Base-by-base conservation (phyloP, 2,329 filamentous ascomycete genomes). In the Cytospora leucostoma region DNA sequence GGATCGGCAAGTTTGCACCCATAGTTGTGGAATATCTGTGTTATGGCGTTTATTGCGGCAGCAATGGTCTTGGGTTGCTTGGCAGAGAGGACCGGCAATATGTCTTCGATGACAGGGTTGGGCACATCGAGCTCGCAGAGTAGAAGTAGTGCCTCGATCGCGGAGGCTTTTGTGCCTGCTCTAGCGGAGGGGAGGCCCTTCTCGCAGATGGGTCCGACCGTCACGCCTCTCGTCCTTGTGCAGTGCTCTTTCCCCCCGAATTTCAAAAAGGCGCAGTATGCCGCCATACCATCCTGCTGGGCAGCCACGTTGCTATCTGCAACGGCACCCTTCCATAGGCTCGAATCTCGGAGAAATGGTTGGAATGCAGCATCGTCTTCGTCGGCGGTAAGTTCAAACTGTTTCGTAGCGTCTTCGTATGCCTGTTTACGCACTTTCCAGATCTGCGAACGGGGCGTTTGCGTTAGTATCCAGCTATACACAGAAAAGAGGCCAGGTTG, bases 371-470 rank as follows among this genome's bases (percentile, higher is more conserved):
- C 88, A 74, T 96, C 91, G 70, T 88, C 85, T 74, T 98, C 94
- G 77, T 93, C 89, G 66, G 92, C 88, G 7, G 93, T 92, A 64
- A 86, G 81, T 74, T 93, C 89, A 75, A 99, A 98, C 69, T 89
- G 86, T 76, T 95, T 93, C 49, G 90, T 86, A 21, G 92, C 93
- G 69, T 95, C 92, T 82, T 99, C 95, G 74, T 98, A 99, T 59
- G 88, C 95, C 73, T 87, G 88, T 79, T 99, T 99, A 72, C 95
- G 87, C 50, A 96, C 93, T 84, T 99, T 99, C 95, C 95, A 99
- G 72, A 91, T 86, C 90, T 91, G 71, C 34, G 56, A 21, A 32
- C 38, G 49, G 12, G 21, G 19, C 32, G 7, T 32, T n/a, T 32
- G 32, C 38, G n/a, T 61, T 50, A 61, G 59, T 27, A 44, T 49